A percentile compares a stretch with the other conserved stretches of the same genome.
Conservation (phyloP, 441 rosid species). For the Eugenia klotzschiana region DNA sequence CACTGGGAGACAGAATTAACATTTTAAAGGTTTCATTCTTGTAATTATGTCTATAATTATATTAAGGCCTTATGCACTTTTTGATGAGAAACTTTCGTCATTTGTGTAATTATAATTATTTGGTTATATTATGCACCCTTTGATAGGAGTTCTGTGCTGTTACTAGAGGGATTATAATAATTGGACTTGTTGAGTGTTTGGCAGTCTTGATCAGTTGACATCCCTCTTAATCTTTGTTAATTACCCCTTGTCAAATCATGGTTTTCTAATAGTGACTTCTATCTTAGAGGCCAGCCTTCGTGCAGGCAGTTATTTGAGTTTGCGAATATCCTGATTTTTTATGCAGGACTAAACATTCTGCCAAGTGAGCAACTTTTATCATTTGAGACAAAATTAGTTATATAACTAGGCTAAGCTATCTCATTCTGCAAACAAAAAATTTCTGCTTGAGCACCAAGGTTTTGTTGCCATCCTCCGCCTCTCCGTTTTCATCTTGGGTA, state of each 20-base stretch:
- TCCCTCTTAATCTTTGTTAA: background rate
- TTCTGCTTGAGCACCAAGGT: background rate
- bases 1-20: constrained; percentile 83
- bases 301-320: background rate
- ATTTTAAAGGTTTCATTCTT: constrained; percentile 59
- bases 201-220: background rate
- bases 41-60: background rate
- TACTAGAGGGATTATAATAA: background rate
- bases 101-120: background rate
- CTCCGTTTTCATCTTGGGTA: background rate
- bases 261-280: background rate
- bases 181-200: background rate
- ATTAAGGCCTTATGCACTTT: background rate
- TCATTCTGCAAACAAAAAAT: background rate
- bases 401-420: background rate
- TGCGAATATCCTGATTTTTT: background rate
- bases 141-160: background rate
- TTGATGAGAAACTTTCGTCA: background rate
- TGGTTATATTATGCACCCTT: background rate
- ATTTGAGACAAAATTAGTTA: background rate
- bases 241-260: background rate
- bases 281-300: background rate
- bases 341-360: background rate
- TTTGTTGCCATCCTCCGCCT: background rate
- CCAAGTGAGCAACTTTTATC: background rate